These are phyloP conservation scores for Amaranthus palmeri DNA, from an alignment of 148 eudicot species.

Conservation along the genomic window DNA sequence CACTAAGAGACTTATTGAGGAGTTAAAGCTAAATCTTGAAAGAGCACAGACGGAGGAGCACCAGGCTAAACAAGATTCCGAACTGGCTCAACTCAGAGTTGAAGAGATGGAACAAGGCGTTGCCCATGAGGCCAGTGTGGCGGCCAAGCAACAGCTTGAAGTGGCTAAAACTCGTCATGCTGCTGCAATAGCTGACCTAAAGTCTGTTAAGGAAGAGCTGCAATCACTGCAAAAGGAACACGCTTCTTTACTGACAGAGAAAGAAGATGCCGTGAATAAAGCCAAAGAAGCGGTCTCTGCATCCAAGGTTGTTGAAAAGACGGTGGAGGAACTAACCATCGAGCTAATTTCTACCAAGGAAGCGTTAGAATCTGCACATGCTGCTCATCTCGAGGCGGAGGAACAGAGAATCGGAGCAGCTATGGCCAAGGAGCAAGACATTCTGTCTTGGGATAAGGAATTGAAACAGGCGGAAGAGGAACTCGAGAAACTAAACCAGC, in stretches of 20 bases:
- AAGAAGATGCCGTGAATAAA: conserved; percentile 61
- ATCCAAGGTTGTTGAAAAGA: conserved; percentile 76
- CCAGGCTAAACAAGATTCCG: conserved; percentile 93
- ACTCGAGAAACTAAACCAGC: conserved; percentile 50
- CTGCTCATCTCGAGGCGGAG: conserved; percentile 90
- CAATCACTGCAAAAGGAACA: conserved; percentile 52
- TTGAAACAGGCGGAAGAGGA: conserved; percentile 82
- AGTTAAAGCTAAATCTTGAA: conserved; percentile 81
- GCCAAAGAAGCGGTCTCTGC: conserved; percentile 64
- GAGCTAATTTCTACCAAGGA: conserved; percentile 80
- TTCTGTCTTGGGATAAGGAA: conserved; percentile 72
- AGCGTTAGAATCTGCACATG: conserved; percentile 78
- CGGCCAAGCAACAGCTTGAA: conserved; percentile 89
- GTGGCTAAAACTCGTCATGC: conserved; percentile 69
- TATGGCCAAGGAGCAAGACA: conserved; percentile 87
- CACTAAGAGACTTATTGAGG: conserved; percentile 85
- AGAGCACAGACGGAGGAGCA: conserved; percentile 80
- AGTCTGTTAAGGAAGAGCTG: conserved; percentile 51
- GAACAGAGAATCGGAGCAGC: conserved; percentile 86
- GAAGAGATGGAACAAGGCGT: conserved; percentile 97
- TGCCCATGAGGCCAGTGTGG: conserved; percentile 79
- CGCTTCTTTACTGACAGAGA: conserved; percentile 48
- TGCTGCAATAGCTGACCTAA: conserved; percentile 63
- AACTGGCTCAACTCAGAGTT: conserved; percentile 80
- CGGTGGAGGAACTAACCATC: conserved; percentile 77